Conservation (phyloP, 1,284 basidiomycete species). For the Rhodotorula glutinis region DNA sequence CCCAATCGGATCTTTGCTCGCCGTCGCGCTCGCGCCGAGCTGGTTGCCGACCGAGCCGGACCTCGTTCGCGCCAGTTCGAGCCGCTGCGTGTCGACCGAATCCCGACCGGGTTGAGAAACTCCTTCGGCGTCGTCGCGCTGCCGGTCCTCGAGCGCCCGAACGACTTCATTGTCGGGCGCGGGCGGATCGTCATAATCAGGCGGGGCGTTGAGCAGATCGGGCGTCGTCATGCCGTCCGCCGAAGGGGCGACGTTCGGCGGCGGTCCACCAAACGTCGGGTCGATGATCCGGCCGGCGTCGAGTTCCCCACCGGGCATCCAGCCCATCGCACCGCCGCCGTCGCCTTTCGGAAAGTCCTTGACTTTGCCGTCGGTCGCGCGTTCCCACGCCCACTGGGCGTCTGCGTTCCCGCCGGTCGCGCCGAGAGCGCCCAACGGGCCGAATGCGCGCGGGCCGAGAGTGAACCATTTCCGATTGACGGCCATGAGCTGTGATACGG, state of each 20-base stretch:
- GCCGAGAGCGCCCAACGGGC: constrained; percentile 34
- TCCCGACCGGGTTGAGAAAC: background rate
- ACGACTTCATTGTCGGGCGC: constrained; percentile 11
- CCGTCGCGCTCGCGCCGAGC: too few species aligned
- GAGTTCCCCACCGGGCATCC: constrained; percentile 11
- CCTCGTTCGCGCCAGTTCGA: background rate
- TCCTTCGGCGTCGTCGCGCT: constrained; percentile 2
- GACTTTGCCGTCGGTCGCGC: constrained; percentile 37
- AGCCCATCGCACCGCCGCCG: background rate
- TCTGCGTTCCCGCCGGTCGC: constrained; percentile 17
- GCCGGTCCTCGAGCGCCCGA: constrained; percentile 17
- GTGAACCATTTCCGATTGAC: constrained; percentile 30
- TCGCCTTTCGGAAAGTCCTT: constrained; percentile 21
- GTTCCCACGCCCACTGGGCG: constrained; percentile 30
- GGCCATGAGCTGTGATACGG: constrained; percentile 17
- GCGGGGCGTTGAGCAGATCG: constrained; percentile 7
- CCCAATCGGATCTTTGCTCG: constrained; percentile 10
- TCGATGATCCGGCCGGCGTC: constrained; percentile 26
- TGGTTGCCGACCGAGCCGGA: background rate
- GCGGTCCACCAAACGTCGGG: constrained; percentile 2
- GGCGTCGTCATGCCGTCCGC: background rate
- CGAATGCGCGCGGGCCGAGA: constrained; percentile 29
- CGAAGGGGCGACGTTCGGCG: background rate
- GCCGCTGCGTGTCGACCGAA: constrained; percentile 8
- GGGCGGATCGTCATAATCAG: constrained; percentile 21